Conservation (phyloP, 2,329 filamentous ascomycete species). For the Colletotrichum liriopes region DNA sequence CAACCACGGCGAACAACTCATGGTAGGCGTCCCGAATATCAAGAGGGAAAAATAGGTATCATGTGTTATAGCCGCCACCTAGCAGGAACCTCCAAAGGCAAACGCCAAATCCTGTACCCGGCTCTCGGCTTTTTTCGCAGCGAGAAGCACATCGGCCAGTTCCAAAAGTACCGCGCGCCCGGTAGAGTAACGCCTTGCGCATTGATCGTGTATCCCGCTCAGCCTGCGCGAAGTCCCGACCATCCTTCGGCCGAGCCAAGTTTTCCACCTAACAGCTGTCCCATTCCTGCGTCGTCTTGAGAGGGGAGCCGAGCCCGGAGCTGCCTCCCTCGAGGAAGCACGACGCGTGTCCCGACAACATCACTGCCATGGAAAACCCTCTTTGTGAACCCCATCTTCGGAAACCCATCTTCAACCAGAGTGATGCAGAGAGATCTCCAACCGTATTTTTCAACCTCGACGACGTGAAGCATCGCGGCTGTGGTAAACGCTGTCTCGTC, state of each 20-base stretch:
- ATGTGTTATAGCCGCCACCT: not conserved
- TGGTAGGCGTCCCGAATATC: not conserved
- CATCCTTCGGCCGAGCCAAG: not conserved
- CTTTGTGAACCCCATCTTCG: not conserved
- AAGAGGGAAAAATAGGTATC: slow-evolving; percentile 6
- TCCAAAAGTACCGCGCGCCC: not conserved
- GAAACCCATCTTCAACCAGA: not conserved
- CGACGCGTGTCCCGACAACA: not conserved
- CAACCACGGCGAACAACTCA: not conserved
- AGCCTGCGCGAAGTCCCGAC: not conserved
- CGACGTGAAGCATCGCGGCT: not conserved
- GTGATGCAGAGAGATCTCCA: not conserved
- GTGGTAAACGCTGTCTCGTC: not conserved
- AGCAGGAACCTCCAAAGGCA: not conserved
- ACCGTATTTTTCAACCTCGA: not conserved
- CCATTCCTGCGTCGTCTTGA: not conserved
- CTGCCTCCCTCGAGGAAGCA: no score
- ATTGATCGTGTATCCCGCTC: slow-evolving; percentile 15
- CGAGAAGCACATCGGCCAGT: not conserved
- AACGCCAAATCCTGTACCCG: slow-evolving; percentile 10
- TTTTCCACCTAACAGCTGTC: not conserved
- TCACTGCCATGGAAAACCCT: not conserved
- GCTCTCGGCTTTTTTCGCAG: slow-evolving; percentile 14
- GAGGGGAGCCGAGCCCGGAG: not conserved
- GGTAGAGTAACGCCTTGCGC: slow-evolving; percentile 16